These are phyloP conservation scores for Metschnikowia aberdeeniae DNA, from an alignment of 805 yeast genomes.

Conservation along the genomic window DNA sequence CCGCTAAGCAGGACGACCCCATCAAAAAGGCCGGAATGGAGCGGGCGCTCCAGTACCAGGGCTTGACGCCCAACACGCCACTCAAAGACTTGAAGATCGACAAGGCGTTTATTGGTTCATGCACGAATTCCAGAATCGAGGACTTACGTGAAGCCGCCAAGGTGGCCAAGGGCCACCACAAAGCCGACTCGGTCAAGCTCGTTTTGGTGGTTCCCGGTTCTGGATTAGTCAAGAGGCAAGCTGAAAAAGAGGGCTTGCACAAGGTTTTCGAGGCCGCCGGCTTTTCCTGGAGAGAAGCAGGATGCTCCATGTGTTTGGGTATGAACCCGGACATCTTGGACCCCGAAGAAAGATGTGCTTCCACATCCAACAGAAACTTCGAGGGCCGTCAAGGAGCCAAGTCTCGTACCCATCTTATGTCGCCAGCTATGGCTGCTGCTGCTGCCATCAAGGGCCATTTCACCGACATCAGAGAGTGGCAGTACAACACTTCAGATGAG, in stretches of 20 bases:
- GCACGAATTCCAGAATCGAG: conserved; percentile 97
- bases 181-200: conserved; percentile 73
- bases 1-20: conserved; percentile 65
- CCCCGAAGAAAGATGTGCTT: conserved; percentile 97
- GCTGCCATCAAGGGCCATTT: conserved; percentile 92
- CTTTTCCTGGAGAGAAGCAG: conserved; percentile 99
- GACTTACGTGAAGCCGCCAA: conserved; percentile 94
- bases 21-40: conserved; percentile 79
- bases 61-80: conserved; percentile 78
- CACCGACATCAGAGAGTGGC: conserved; percentile 82
- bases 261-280: conserved; percentile 89
- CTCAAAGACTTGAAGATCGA: conserved; percentile 73
- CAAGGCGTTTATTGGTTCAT: conserved; percentile 95
- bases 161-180: conserved; percentile 84
- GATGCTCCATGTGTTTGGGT: conserved; percentile 99
- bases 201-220: conserved; percentile 97
- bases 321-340: conserved; percentile 97
- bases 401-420: conserved; percentile 95
- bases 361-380: conserved; percentile 97
- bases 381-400: conserved; percentile 98
- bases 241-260: conserved; percentile 92
- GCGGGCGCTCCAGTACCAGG: conserved; percentile 91
- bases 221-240: conserved; percentile 88
- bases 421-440: conserved; percentile 99
- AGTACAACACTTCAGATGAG: conserved; percentile 54